A percentile compares a stretch with the other conserved stretches of the same genome.
Conservation (phyloP, 2,329 filamentous ascomycete species). For the Colletotrichum tamarilloi region DNA sequence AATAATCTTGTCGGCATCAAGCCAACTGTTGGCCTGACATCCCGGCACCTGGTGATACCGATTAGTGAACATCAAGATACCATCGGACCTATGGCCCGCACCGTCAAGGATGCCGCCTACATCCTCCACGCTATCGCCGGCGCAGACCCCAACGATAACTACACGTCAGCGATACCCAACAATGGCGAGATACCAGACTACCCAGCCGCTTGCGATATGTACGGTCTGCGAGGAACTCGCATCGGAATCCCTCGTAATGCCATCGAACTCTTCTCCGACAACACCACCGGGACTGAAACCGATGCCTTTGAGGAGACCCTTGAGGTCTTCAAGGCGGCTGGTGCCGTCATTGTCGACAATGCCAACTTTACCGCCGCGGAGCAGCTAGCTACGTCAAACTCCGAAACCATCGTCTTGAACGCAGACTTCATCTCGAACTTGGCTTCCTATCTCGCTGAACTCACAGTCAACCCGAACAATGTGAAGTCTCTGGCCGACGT, state of each 20-base stretch:
- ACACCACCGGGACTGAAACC: slow-evolving; percentile 42
- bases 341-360: slow-evolving; percentile 70
- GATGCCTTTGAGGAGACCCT: slow-evolving; percentile 66
- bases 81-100: slow-evolving; percentile 71
- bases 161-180: slow-evolving; percentile 71
- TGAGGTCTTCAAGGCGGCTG: slow-evolving; percentile 60
- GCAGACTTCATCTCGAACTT: slow-evolving; percentile 71
- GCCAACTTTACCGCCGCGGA: slow-evolving; percentile 49
- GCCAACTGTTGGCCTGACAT: slow-evolving; percentile 74
- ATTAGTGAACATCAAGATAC: slow-evolving; percentile 72
- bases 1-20: slow-evolving; percentile 76
- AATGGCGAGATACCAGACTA: slow-evolving; percentile 67
- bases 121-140: slow-evolving; percentile 73
- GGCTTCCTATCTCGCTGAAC: slow-evolving; percentile 63
- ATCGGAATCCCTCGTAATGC: slow-evolving; percentile 73
- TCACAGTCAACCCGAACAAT: slow-evolving; percentile 67
- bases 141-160: slow-evolving; percentile 67
- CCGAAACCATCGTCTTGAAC: slow-evolving; percentile 56
- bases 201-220: slow-evolving; percentile 64
- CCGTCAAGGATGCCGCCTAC: slow-evolving; percentile 71
- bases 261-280: slow-evolving; percentile 49
- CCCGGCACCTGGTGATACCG: slow-evolving; percentile 71
- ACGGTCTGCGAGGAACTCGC: slow-evolving; percentile 64
- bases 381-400: slow-evolving; percentile 40
- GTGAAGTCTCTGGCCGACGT: slow-evolving; percentile 64